These are phyloP conservation scores for Ampelomyces quisqualis DNA, from an alignment of 2,329 filamentous ascomycete species.

Conservation along the genomic window DNA sequence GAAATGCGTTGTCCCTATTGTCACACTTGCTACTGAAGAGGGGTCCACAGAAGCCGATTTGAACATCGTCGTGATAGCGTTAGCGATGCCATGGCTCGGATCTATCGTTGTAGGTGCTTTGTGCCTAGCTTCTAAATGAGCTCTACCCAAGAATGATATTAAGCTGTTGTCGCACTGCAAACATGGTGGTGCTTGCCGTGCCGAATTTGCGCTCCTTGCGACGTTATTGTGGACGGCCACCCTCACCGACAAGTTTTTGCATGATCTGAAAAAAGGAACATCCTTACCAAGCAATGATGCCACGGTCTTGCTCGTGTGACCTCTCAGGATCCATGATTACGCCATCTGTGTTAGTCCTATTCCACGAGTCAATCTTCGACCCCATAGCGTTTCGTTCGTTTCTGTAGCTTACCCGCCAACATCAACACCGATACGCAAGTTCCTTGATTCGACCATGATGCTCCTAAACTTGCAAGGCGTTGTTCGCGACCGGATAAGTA, in stretches of 20 bases:
- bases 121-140: slow-evolving; percentile 26
- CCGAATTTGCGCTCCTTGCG: no score
- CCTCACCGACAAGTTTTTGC: not conserved
- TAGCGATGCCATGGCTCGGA: slow-evolving; percentile 41
- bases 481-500: no score
- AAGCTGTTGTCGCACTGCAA: no score
- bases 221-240: no score
- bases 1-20: slow-evolving; percentile 56
- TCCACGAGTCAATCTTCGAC: not conserved
- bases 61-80: slow-evolving; percentile 42
- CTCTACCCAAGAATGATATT: not conserved
- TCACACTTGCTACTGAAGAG: slow-evolving; percentile 47
- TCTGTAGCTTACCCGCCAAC: slow-evolving; percentile 41
- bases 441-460: slow-evolving; percentile 16
- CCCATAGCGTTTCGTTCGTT: not conserved
- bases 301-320: slow-evolving; percentile 27
- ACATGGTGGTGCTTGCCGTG: no score
- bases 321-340: slow-evolving; percentile 39
- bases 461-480: no score
- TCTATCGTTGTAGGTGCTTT: slow-evolving; percentile 43
- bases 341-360: slow-evolving; percentile 42
- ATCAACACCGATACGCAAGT: slow-evolving; percentile 48
- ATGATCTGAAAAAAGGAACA: not conserved
- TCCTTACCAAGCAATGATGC: slow-evolving; percentile 40
- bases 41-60: slow-evolving; percentile 33